A percentile compares a stretch with the other conserved stretches of the same genome.
phyloP scores from a whole-genome alignment of 306 rosid genomes.

The Elaeagnus macrophylla region DNA sequence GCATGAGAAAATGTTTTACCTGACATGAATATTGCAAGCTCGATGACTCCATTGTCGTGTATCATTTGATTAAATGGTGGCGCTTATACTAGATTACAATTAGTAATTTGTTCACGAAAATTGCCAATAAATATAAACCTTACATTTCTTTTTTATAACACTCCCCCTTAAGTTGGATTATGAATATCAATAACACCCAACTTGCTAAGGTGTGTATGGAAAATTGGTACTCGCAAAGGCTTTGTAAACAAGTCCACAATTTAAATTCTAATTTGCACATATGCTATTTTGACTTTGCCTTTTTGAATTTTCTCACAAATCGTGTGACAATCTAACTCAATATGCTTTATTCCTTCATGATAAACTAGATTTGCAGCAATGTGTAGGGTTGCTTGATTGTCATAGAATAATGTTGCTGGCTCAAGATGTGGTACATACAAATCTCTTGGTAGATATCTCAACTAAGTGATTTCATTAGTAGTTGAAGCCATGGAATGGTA shows the following conservation, averaged over 20 bases:
- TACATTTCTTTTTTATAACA: too few relatives aligned
- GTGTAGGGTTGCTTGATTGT: neutral
- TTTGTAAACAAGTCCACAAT: neutral
- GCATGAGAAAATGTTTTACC: too few relatives aligned
- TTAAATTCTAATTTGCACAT: neutral
- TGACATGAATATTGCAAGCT: too few relatives aligned
- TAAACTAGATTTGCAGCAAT: neutral
- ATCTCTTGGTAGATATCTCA: neutral
- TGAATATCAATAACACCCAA: neutral
- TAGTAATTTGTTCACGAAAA: too few relatives aligned
- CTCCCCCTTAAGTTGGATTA: too few relatives aligned
- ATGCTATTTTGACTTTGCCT: neutral
- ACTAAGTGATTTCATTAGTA: neutral
- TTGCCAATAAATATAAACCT: too few relatives aligned
- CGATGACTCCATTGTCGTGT: too few relatives aligned
- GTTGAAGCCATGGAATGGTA: neutral
- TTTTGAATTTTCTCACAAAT: slow-evolving; percentile 11
- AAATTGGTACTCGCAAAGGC: too few relatives aligned
- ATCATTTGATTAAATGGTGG: too few relatives aligned
- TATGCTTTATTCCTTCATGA: neutral
- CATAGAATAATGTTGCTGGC: neutral
- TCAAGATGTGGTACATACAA: neutral
- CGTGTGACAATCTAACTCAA: neutral
- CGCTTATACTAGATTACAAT: too few relatives aligned
- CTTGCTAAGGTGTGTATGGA: too few relatives aligned